A percentile compares a stretch with the other conserved stretches of the same genome.
phyloP scores from a whole-genome alignment of 768 basidiomycete species.

The Artomyces pyxidatus region DNA sequence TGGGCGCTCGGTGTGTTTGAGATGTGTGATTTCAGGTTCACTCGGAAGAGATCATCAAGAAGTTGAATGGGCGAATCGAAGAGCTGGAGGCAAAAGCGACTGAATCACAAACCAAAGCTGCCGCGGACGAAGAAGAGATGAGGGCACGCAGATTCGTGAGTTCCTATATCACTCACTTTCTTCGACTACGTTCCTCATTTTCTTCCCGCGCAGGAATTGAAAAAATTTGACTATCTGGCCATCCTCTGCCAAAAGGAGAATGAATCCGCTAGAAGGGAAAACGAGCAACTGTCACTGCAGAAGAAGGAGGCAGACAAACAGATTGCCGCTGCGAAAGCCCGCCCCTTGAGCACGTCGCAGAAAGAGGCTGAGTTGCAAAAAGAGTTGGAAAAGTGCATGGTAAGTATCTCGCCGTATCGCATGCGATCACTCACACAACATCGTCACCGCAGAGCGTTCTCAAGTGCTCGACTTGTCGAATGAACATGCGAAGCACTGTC shows the following conservation, averaged over 20 bases:
- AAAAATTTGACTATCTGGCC: no score
- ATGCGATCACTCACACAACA: no score
- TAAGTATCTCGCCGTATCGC: constrained; percentile 29
- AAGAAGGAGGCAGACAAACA: constrained; percentile 29
- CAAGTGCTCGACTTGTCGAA: constrained; percentile 83
- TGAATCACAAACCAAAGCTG: constrained; percentile 24
- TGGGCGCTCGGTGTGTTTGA: no score
- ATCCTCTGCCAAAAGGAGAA: no score
- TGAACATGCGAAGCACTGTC: constrained; percentile 68
- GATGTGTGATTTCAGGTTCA: no score
- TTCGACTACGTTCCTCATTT: no score
- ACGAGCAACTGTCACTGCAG: no score
- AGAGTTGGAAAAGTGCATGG: constrained; percentile 54
- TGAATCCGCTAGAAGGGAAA: no score
- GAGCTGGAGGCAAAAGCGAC: constrained; percentile 23
- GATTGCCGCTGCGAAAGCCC: constrained; percentile 30
- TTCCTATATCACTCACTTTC: not conserved
- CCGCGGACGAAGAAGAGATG: constrained; percentile 21
- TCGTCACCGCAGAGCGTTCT: constrained; percentile 73
- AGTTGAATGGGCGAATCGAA: not conserved
- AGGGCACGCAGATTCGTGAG: constrained; percentile 22
- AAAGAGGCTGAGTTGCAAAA: constrained; percentile 33
- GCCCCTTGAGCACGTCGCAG: constrained; percentile 20
- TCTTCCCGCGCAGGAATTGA: no score
- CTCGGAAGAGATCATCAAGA: not conserved